Percentiles rank a stretch among this genome's conserved stretches.
These are phyloP conservation scores for Daucus carota DNA, from an alignment of 129 eudicot species.

Conservation along the genomic window DNA sequence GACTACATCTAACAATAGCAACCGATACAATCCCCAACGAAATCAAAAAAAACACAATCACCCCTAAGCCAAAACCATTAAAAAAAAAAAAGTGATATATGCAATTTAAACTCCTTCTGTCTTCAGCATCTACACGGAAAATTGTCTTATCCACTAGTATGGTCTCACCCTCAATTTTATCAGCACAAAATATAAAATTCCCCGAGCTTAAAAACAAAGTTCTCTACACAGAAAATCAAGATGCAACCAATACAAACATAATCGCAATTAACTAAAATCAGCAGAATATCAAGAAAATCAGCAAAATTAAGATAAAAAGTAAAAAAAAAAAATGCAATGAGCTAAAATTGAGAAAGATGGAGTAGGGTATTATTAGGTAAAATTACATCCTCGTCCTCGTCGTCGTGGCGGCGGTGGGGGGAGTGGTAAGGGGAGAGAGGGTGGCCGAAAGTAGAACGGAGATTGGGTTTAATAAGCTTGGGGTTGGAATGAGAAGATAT, in stretches of 20 bases:
- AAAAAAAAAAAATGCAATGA: background rate
- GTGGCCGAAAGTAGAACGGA: conserved; percentile 48
- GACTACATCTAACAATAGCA: background rate
- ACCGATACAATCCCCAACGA: background rate
- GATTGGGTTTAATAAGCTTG: conserved; percentile 63
- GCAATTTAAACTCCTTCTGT: too few relatives aligned
- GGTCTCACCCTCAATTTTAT: background rate
- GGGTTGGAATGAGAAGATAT: conserved; percentile 75
- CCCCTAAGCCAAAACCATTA: too few relatives aligned
- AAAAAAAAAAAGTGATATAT: too few relatives aligned
- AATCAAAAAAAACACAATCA: too few relatives aligned
- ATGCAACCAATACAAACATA: too few relatives aligned
- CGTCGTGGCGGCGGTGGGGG: conserved; percentile 40
- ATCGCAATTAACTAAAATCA: too few relatives aligned
- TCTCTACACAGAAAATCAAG: too few relatives aligned
- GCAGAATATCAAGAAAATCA: too few relatives aligned
- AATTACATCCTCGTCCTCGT: conserved; percentile 21
- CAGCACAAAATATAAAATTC: background rate
- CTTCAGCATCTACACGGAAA: too few relatives aligned
- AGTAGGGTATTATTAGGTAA: background rate
- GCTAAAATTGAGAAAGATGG: background rate
- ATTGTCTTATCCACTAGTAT: too few relatives aligned
- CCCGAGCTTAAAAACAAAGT: too few relatives aligned
- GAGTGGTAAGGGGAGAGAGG: conserved; percentile 50
- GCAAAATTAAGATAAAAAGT: background rate